A percentile compares a stretch with the other conserved stretches of the same genome.
phyloP scores from a whole-genome alignment of 1,139 yeast species.

The Hemisphaericaspora lyxosophila region DNA sequence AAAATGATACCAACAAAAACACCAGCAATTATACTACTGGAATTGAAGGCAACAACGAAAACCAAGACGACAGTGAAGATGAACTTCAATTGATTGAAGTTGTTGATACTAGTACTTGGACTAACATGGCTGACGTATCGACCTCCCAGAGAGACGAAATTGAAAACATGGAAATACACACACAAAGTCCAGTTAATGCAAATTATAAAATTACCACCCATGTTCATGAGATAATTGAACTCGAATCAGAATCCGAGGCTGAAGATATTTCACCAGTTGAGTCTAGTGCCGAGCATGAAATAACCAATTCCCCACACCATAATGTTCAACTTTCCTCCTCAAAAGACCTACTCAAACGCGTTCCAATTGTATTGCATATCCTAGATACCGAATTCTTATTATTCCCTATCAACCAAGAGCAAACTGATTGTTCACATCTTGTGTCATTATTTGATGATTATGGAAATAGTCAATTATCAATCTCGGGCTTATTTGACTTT shows the following conservation, averaged over 20 bases:
- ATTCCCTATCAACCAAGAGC: slow-evolving; percentile 19
- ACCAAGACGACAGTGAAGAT: slow-evolving; percentile 1
- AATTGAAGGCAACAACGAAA: slow-evolving; percentile 1
- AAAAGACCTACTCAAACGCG: background rate
- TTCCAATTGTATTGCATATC: slow-evolving; percentile 4
- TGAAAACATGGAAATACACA: background rate
- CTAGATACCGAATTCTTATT: slow-evolving; percentile 26
- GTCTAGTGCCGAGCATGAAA: background rate
- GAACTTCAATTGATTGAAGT: background rate
- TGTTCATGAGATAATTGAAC: background rate
- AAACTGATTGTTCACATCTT: slow-evolving; percentile 16
- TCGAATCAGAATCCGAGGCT: slow-evolving; percentile 1
- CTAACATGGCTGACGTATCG: background rate
- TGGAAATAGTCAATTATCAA: slow-evolving; percentile 17
- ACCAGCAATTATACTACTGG: too few species aligned
- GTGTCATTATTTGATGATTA: slow-evolving; percentile 27
- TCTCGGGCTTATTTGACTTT: slow-evolving; percentile 27
- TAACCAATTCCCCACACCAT: too few species aligned
- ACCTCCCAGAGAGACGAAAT: background rate
- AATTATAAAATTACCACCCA: background rate
- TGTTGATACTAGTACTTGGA: background rate
- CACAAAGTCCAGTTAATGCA: background rate
- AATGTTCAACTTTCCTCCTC: too few species aligned
- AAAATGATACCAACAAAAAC: too few species aligned
- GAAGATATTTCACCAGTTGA: background rate